Base-by-base conservation (phyloP, 495 filamentous ascomycete species). In the Daldinia caldariorum region DNA sequence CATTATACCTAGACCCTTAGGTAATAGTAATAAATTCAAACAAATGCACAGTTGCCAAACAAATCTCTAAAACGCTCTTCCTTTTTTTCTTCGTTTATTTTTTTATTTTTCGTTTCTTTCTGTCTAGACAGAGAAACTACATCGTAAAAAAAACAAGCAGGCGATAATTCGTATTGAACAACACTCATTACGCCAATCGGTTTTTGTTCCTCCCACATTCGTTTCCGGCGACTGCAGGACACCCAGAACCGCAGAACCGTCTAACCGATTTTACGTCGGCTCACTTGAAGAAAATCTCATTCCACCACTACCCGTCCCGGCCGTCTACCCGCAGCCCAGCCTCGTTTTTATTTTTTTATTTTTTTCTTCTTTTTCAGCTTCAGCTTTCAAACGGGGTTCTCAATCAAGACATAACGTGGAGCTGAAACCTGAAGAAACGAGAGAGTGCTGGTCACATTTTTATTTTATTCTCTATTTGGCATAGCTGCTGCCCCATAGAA, bases 11-110 rank as follows among this genome's bases (percentile, higher is more conserved):
- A 26, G 26, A 26, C 26, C 26, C 26, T 26, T 26, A 26, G 26
- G 26, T 26, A 26, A 26, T 26, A 26, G 26, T 26, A 71, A 71
- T 66, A 66, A 66, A 59, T 55, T 63, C 55, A 58, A 63, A 67
- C 63, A 71, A 71, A 71, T 59, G 67, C 69, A 63, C 63, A 55
- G 16, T 34, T 49, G 31, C 58, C 37, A 70, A 70, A 66, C 57
- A 58, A 49, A 64, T 29, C 37, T 38, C 43, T 35, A 57, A 55
- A 71, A 54, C 41, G 8, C n/a, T 20, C 32, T n/a, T 47, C 26
- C 49, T 47, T 56, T 63, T 35, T 49, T 47, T 58, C 13, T 26
- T 26, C n/a, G n/a, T 54, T 55, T 59, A 41, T 56, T 56, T 43
- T 60, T 31, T 67, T 43, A 31, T 64, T 55, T 55, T 38, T 22